Conservation (phyloP, 1,284 basidiomycete genomes). For the Athelia sp. region DNA sequence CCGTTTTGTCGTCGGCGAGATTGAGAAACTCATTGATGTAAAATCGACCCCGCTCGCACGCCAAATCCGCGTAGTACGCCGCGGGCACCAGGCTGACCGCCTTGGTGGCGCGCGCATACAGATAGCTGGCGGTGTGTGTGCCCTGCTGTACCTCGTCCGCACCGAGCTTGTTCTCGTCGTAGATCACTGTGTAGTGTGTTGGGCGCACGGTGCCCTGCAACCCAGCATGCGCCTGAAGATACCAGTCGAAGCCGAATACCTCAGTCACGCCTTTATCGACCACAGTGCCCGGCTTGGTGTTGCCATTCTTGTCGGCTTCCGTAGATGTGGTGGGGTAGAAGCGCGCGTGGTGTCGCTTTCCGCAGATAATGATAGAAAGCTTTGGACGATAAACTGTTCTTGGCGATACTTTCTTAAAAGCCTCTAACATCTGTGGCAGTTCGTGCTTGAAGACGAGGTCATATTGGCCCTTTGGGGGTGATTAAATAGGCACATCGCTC, state of each 20-base stretch:
- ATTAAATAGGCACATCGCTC: no score
- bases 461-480: conserved; percentile 63
- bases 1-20: conserved; percentile 39
- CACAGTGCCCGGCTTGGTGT: conserved; percentile 70
- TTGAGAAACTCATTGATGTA: conserved; percentile 65
- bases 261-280: conserved; percentile 73
- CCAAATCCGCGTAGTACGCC: conserved; percentile 74
- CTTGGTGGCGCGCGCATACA: conserved; percentile 73
- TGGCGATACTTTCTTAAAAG: conserved; percentile 49
- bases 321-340: conserved; percentile 45
- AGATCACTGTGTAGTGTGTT: conserved; percentile 72
- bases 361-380: conserved; percentile 70
- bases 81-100: conserved; percentile 72
- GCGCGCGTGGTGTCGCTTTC: conserved; percentile 74
- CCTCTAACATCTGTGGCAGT: conserved; percentile 47
- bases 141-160: conserved; percentile 69
- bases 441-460: conserved; percentile 53
- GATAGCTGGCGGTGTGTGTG: conserved; percentile 57
- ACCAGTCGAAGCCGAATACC: no score
- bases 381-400: conserved; percentile 49
- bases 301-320: conserved; percentile 56
- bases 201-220: conserved; percentile 62
- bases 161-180: conserved; percentile 61
- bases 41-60: conserved; percentile 67
- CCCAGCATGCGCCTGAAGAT: conserved; percentile 70